These are phyloP conservation scores for Desmodesmus armatus DNA, from an alignment of 139 green algal genomes.

Conservation along the genomic window DNA sequence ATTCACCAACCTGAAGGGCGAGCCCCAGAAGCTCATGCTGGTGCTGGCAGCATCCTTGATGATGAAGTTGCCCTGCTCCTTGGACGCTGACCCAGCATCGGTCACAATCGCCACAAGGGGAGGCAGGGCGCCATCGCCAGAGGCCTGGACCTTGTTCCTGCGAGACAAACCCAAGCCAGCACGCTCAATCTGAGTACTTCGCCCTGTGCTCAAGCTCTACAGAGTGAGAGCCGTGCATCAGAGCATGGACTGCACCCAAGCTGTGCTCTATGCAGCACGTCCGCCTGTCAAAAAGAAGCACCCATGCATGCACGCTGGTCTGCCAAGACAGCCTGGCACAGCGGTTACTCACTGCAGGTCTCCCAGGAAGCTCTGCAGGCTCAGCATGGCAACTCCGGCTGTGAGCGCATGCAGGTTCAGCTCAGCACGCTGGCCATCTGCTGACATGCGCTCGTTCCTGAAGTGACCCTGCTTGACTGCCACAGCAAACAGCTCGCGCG, in stretches of 20 bases:
- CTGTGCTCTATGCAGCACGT: too few species aligned
- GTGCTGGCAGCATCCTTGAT: conserved; percentile 87
- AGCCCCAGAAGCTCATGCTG: conserved; percentile 77
- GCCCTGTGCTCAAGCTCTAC: too few species aligned
- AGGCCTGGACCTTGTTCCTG: conserved; percentile 42
- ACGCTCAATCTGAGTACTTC: too few species aligned
- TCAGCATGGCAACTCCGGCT: conserved; percentile 86
- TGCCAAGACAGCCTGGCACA: background rate
- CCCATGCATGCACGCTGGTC: too few species aligned
- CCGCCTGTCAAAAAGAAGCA: too few species aligned
- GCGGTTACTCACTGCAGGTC: conserved; percentile 62
- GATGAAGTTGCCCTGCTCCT: conserved; percentile 89
- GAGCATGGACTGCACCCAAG: background rate
- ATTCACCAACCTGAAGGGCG: conserved; percentile 70
- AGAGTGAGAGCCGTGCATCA: background rate
- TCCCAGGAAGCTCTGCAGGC: conserved; percentile 82
- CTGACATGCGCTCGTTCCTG: background rate
- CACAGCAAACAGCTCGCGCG: conserved; percentile 64
- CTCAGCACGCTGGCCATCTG: conserved; percentile 51
- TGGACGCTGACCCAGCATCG: conserved; percentile 68
- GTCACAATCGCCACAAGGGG: conserved; percentile 59
- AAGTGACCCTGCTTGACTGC: conserved; percentile 68
- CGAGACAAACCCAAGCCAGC: too few species aligned
- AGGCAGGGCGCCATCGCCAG: conserved; percentile 44
- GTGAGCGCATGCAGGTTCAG: conserved; percentile 90